Evolutionary conservation across 805 yeast species (phyloP).

Genomic region (Candida boidinii): DNA sequence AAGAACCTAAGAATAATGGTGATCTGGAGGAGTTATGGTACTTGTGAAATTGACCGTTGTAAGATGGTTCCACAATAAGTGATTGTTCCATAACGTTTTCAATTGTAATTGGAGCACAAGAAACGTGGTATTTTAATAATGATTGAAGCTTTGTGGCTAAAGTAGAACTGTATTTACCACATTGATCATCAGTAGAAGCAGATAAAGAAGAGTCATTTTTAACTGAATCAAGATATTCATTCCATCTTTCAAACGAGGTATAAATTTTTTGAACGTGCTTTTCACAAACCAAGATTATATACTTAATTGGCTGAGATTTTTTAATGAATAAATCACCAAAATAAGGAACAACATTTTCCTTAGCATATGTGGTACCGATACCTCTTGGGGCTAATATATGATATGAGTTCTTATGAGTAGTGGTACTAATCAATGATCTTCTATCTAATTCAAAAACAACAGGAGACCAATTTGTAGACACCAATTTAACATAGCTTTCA

Average conservation of each 20-base stretch:
- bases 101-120: conserved; percentile 34
- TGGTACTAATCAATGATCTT: conserved; percentile 51
- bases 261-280: conserved; percentile 58
- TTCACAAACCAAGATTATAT: conserved; percentile 44
- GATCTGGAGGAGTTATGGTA: conserved; percentile 39
- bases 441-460: conserved; percentile 84
- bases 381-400: conserved; percentile 85
- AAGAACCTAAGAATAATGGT: conserved; percentile 54
- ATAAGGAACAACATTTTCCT: conserved; percentile 75
- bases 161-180: conserved; percentile 3
- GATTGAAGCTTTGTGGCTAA: conserved; percentile 19
- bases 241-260: conserved; percentile 78
- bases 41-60: conserved; percentile 32
- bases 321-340: conserved; percentile 77
- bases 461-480: conserved; percentile 85
- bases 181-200: conserved; percentile 1
- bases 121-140: conserved; percentile 36
- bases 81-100: conserved; percentile 58
- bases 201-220: conserved; percentile 31
- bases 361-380: conserved; percentile 67
- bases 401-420: conserved; percentile 49
- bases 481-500: conserved; percentile 44
- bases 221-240: conserved; percentile 49
- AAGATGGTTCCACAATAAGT: conserved; percentile 53
- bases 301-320: conserved; percentile 18